These are phyloP conservation scores for Hirsutella thompsonii DNA, from an alignment of 2,329 filamentous ascomycete genomes.

Conservation along the genomic window DNA sequence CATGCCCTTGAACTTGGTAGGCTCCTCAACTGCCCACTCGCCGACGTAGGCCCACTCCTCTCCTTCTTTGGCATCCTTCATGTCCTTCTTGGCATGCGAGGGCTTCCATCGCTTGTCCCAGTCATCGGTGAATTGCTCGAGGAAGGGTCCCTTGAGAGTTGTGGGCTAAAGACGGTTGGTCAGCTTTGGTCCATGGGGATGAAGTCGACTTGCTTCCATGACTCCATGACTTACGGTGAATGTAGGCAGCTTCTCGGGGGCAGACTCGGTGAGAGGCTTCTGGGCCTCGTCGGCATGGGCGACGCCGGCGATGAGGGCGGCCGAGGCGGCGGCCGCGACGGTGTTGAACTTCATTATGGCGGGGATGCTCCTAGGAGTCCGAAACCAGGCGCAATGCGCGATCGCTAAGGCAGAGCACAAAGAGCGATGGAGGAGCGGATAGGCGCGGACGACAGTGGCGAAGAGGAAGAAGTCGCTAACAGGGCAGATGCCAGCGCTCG, in stretches of 20 bases:
- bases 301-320: slow-evolving; percentile 57
- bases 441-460: background rate
- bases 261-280: slow-evolving; percentile 35
- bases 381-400: slow-evolving; percentile 10
- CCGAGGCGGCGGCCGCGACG: slow-evolving; percentile 63
- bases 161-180: slow-evolving; percentile 51
- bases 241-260: slow-evolving; percentile 53
- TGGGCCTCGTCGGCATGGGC: slow-evolving; percentile 57
- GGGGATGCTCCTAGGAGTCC: background rate
- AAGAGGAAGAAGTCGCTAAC: background rate
- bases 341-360: slow-evolving; percentile 72
- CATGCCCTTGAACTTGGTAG: slow-evolving; percentile 77
- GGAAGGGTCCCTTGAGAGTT: slow-evolving; percentile 78
- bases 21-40: slow-evolving; percentile 95
- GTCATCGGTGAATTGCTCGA: slow-evolving; percentile 96
- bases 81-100: slow-evolving; percentile 93
- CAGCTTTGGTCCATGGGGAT: background rate
- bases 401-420: slow-evolving; percentile 6
- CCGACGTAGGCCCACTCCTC: slow-evolving; percentile 91
- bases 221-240: slow-evolving; percentile 62
- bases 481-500: background rate
- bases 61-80: slow-evolving; percentile 53
- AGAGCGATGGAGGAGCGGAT: background rate
- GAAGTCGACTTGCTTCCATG: too few relatives aligned
- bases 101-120: slow-evolving; percentile 92